A percentile compares a stretch with the other conserved stretches of the same genome.
Conservation (phyloP, 805 yeast genomes). For the Phaffomyces thermotolerans region DNA sequence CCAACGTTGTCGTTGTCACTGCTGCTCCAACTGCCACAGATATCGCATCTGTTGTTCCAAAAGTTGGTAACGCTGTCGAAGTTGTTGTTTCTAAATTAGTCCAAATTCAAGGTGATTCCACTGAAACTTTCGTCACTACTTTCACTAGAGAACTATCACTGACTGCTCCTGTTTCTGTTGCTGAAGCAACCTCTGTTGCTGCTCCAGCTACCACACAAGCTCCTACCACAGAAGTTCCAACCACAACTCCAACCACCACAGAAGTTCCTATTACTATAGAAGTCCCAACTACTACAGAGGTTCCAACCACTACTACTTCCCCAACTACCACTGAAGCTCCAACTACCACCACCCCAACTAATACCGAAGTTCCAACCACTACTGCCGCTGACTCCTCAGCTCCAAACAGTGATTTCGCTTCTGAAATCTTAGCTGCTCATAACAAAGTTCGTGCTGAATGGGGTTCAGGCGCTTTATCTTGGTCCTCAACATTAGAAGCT, state of each 20-base stretch:
- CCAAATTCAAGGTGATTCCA: conserved; percentile 14
- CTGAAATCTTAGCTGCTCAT: conserved; percentile 40
- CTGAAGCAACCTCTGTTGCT: conserved; percentile 3
- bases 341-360: conserved; percentile 14
- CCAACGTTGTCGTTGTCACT: conserved; percentile 22
- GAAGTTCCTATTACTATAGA: conserved; percentile 3
- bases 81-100: conserved; percentile 22
- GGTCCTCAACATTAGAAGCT: conserved; percentile 40
- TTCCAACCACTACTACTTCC: conserved; percentile 5
- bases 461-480: conserved; percentile 36
- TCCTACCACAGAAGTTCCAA: conserved; percentile 1
- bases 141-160: conserved; percentile 11
- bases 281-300: conserved; percentile 5
- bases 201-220: conserved; percentile 6
- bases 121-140: conserved; percentile 18
- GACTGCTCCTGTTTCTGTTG: conserved; percentile 1
- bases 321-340: conserved; percentile 5
- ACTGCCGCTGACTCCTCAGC: conserved; percentile 11
- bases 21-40: conserved; percentile 15
- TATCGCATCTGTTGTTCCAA: conserved; percentile 6
- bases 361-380: conserved; percentile 12
- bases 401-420: conserved; percentile 29
- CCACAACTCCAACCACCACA: conserved; percentile 10
- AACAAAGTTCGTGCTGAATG: conserved; percentile 44
- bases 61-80: conserved; percentile 17